These are phyloP conservation scores for Erigeron philadelphicus DNA, from an alignment of 140 eudicot species.

Conservation along the genomic window DNA sequence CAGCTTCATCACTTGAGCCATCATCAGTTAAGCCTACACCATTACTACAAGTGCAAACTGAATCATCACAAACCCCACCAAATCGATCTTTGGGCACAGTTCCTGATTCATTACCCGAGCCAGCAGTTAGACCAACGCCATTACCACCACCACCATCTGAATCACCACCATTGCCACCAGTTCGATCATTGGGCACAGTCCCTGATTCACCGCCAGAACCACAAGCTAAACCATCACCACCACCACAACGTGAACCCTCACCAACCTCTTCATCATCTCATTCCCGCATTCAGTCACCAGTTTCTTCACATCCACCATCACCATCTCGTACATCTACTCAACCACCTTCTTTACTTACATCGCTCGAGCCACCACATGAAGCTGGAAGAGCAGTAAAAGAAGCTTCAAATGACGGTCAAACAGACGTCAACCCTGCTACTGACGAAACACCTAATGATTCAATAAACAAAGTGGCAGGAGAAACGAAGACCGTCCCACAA, in stretches of 20 bases:
- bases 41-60: slow-evolving; percentile 1
- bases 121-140: background rate
- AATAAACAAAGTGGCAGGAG: background rate
- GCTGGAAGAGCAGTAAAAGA: background rate
- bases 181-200: background rate
- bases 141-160: background rate
- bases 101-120: background rate
- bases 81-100: background rate
- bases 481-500: background rate
- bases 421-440: background rate
- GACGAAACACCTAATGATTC: background rate
- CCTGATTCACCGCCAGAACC: background rate
- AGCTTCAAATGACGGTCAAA: slow-evolving; percentile 4
- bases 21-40: background rate
- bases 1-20: background rate
- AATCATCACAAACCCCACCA: background rate
- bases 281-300: background rate
- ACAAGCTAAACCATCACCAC: slow-evolving; percentile 1
- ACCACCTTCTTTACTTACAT: slow-evolving; percentile 12
- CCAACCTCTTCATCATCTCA: slow-evolving; percentile 7
- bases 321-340: slow-evolving; percentile 21
- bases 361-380: background rate
- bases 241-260: slow-evolving; percentile 15
- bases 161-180: background rate
- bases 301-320: slow-evolving; percentile 2